These are phyloP conservation scores for Geranium incanum DNA, from an alignment of 441 rosid genomes.

Conservation along the genomic window DNA sequence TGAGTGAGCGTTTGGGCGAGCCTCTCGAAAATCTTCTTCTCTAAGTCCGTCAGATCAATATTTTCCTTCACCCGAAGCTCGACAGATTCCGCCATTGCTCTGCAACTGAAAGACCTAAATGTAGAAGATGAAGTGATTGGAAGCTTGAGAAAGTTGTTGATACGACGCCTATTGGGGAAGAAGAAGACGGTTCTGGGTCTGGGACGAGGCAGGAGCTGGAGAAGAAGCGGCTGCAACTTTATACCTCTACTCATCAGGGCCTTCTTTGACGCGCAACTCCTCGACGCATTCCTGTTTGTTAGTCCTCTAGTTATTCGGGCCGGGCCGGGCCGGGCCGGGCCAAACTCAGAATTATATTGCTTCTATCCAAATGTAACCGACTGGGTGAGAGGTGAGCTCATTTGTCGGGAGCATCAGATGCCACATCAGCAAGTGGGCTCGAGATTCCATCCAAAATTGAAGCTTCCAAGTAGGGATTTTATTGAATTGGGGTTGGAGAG, in stretches of 20 bases:
- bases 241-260: slow-evolving; percentile 23
- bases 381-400: not conserved
- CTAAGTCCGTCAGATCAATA: slow-evolving; percentile 57
- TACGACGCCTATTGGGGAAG: not conserved
- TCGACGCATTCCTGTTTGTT: no score
- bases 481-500: not conserved
- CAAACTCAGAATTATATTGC: not conserved
- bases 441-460: not conserved
- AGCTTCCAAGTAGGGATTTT: not conserved
- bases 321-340: not conserved
- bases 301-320: not conserved
- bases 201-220: slow-evolving; percentile 9
- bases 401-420: not conserved
- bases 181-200: slow-evolving; percentile 13
- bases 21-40: slow-evolving; percentile 54
- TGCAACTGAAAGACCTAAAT: slow-evolving; percentile 12
- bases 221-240: slow-evolving; percentile 32
- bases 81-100: slow-evolving; percentile 28
- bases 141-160: slow-evolving; percentile 8
- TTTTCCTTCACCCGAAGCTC: slow-evolving; percentile 40
- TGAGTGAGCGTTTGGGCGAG: slow-evolving; percentile 54
- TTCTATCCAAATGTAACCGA: not conserved
- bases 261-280: no score
- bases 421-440: not conserved
- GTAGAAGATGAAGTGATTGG: slow-evolving; percentile 21